Evolutionary conservation across 768 basidiomycete species (phyloP), one percentile per base, ranked within the genome.

Genomic region (Suillus subaureus): DNA sequence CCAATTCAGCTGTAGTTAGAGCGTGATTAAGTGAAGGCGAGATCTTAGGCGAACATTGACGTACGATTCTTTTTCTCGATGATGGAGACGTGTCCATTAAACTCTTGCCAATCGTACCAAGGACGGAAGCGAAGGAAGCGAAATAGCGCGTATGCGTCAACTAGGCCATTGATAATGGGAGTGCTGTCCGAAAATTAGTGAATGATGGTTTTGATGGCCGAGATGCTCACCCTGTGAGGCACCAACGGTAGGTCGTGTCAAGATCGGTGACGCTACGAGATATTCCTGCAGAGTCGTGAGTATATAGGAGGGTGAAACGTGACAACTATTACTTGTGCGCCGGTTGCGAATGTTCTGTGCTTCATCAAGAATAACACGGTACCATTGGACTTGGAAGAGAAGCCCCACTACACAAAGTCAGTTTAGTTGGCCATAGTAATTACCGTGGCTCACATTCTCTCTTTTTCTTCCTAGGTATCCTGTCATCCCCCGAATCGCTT

Each of bases 121-220:
- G 82, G 80, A 1, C 80, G 75, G 37, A 79, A 75, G 23, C 70
- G 61, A 31, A 79, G 64, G 75, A 84, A 85, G 12, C 81, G 77
- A 26, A 85, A 68, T 8, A 77, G 72, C 3, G 75, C 71, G 67
- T 80, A 92, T 1, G 83, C 79, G 72, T 92, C 91, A 1, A 74
- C 71, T 23, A 91, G 79, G 15, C 76, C 73, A 69, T 92, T 93
- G 62, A 88, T 83, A 66, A 92, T 86, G 0, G 88, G 87, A 0
- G 89, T 90, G 1, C 87, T 85, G 51, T 21, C 3, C 31, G 62
- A 42, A 62, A 54, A 43, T 63, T 16, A 33, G 45, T 26, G 28
- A 63, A 61, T 61, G n/a, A 8, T 26, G 42, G 40, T 55, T n/a
- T 33, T 45, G 28, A 42, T 54, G 23, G 74, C 62, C 54, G 18